Evolutionary conservation across 2,329 filamentous ascomycete species (phyloP).

Genomic region (Xylariaceae sp.): DNA sequence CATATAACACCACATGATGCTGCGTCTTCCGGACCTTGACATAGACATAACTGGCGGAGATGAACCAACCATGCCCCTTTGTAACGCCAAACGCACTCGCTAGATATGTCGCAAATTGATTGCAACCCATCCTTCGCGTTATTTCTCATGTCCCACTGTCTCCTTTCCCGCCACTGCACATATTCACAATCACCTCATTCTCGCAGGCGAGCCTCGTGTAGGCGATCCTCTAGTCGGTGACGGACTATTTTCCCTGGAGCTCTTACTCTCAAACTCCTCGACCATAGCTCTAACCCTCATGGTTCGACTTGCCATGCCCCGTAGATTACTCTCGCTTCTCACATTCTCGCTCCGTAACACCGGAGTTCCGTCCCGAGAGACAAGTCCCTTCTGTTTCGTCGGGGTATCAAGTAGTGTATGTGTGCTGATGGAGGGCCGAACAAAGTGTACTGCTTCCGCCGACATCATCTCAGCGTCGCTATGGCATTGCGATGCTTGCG

Average conservation of each 20-base stretch:
- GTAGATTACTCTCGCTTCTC: neutral
- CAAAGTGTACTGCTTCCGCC: slow-evolving; percentile 44
- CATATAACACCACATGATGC: too few species aligned
- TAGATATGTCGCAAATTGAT: too few species aligned
- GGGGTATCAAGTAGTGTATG: slow-evolving; percentile 15
- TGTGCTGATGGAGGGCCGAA: slow-evolving; percentile 19
- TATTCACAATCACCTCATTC: neutral
- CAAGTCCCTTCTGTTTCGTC: neutral
- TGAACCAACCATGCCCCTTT: too few species aligned
- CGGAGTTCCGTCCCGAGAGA: too few species aligned
- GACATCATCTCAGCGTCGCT: slow-evolving; percentile 33
- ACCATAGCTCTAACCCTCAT: slow-evolving; percentile 55
- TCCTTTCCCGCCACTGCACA: neutral
- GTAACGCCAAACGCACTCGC: too few species aligned
- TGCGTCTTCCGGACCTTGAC: too few species aligned
- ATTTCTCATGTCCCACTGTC: too few species aligned
- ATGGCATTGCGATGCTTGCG: slow-evolving; percentile 27
- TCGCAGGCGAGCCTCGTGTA: slow-evolving; percentile 8
- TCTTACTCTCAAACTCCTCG: slow-evolving; percentile 50
- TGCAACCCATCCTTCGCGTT: too few species aligned
- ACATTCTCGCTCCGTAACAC: neutral
- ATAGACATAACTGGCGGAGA: too few species aligned
- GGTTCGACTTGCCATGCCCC: slow-evolving; percentile 31
- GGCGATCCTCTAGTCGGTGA: slow-evolving; percentile 6
- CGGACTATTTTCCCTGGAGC: slow-evolving; percentile 42